These are phyloP conservation scores for Porphyridium purpureum DNA, from an alignment of 23 red algal genomes.

Conservation along the genomic window DNA sequence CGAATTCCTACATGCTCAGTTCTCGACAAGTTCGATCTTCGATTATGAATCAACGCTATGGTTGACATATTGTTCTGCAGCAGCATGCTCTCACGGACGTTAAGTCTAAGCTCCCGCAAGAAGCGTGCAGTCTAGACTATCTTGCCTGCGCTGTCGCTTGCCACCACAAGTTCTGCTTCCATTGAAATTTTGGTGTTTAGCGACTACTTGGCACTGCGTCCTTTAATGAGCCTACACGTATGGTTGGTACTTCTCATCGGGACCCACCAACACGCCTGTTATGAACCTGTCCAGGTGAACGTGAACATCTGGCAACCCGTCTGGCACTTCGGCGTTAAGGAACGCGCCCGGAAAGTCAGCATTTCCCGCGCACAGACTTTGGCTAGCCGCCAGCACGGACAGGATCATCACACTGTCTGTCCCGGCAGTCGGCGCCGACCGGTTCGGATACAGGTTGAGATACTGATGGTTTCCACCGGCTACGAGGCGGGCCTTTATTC, in stretches of 20 bases:
- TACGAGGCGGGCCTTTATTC: constrained; percentile 2
- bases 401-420: constrained; percentile 3
- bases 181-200: constrained; percentile 10
- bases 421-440: constrained; percentile 5
- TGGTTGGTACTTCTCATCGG: too few relatives aligned
- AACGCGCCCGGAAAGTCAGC: constrained; percentile 8
- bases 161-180: constrained; percentile 4
- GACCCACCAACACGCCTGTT: too few relatives aligned
- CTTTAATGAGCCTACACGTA: too few relatives aligned
- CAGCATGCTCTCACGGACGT: constrained; percentile 1
- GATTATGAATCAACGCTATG: constrained; percentile 2
- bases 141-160: constrained; percentile 4
- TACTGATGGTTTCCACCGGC: constrained; percentile 7
- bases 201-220: constrained; percentile 7
- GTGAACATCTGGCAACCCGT: too few relatives aligned
- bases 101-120: constrained; percentile 1
- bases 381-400: constrained; percentile 4
- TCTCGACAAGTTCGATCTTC: neutral
- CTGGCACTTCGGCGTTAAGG: constrained; percentile 2
- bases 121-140: constrained; percentile 10
- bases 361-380: neutral
- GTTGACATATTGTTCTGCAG: constrained; percentile 8
- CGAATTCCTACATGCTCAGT: constrained; percentile 7
- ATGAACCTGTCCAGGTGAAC: too few relatives aligned
- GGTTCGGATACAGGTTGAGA: neutral